Evolutionary conservation across 176 grass and related monocot species (phyloP).

Genomic region (Eremochloa ophiuroides): DNA sequence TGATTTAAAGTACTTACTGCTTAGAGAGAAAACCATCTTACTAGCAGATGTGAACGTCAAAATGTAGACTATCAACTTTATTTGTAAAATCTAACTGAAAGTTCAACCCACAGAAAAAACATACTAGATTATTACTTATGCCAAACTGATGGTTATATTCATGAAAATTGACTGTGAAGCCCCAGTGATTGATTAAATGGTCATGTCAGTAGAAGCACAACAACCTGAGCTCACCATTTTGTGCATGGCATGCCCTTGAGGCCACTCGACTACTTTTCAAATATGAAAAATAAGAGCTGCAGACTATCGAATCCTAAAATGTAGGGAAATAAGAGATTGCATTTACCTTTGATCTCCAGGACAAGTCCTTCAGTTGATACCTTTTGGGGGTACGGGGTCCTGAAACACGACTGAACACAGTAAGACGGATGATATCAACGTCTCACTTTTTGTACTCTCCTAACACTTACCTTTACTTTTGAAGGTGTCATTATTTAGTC

Average conservation of each 20-base stretch:
- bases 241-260: neutral
- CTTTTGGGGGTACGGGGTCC: slow-evolving; percentile 4
- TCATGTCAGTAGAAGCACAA: neutral
- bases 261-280: neutral
- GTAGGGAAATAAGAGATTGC: neutral
- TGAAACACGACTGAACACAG: slow-evolving; percentile 1
- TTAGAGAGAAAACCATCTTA: neutral
- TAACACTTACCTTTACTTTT: slow-evolving; percentile 12
- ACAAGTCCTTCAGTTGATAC: slow-evolving; percentile 24
- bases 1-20: neutral
- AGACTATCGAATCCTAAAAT: neutral
- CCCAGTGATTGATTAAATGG: neutral
- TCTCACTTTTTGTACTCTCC: neutral
- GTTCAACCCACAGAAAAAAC: neutral
- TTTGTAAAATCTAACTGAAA: neutral
- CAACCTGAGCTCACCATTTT: neutral
- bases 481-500: neutral
- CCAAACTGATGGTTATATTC: neutral
- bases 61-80: neutral
- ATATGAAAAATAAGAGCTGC: neutral
- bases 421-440: neutral
- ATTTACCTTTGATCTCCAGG: slow-evolving; percentile 18
- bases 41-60: neutral
- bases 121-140: neutral
- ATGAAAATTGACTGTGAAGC: neutral